Evolutionary conservation across 1,284 basidiomycete species (phyloP).

Genomic region (Mycosarcoma mackinlayi): DNA sequence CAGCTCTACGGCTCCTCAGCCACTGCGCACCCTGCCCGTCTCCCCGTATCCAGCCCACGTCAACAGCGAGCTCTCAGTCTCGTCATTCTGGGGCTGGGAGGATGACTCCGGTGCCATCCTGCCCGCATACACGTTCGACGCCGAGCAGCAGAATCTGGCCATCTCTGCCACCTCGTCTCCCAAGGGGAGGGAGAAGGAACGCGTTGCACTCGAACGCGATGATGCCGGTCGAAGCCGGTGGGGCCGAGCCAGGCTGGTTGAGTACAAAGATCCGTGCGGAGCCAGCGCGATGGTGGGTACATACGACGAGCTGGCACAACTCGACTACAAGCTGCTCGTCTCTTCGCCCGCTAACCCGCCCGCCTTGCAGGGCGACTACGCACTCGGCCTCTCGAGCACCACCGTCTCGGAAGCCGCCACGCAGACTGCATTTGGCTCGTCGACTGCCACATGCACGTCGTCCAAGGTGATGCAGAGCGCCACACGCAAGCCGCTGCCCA

Average conservation of each 20-base stretch:
- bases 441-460: background rate
- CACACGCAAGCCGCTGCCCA: conserved; percentile 45
- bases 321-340: conserved; percentile 68
- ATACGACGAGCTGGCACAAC: conserved; percentile 76
- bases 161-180: conserved; percentile 20
- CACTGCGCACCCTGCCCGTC: conserved; percentile 73
- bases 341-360: conserved; percentile 53
- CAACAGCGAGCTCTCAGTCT: conserved; percentile 73
- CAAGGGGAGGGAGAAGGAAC: conserved; percentile 37
- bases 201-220: conserved; percentile 49
- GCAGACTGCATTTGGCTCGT: background rate
- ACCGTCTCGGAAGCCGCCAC: conserved; percentile 12
- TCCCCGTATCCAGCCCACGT: conserved; percentile 76
- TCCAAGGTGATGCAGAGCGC: conserved; percentile 13
- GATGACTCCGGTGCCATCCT: conserved; percentile 55
- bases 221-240: conserved; percentile 57
- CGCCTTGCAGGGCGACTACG: conserved; percentile 37
- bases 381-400: conserved; percentile 32
- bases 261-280: conserved; percentile 64
- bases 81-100: conserved; percentile 73
- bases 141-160: conserved; percentile 14
- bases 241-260: conserved; percentile 60
- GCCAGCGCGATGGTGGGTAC: conserved; percentile 71
- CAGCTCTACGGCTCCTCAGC: background rate
- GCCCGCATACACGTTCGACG: conserved; percentile 43